Conservation (phyloP, 2,329 filamentous ascomycete species). For the Aspergillus costaricaensis region DNA sequence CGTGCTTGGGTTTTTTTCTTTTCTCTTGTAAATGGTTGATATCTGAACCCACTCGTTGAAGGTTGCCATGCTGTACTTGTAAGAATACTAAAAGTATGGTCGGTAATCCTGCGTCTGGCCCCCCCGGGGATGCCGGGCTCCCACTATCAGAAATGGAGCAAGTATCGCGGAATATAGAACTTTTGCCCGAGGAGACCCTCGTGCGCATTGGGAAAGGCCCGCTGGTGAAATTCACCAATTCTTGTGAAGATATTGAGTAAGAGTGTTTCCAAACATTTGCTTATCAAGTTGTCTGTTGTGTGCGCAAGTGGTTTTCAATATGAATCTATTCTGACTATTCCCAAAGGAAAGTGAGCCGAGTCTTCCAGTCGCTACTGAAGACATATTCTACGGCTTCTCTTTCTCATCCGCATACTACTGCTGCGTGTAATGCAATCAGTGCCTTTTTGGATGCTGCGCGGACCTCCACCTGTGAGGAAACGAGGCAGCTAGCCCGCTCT, state of each 20-base stretch:
- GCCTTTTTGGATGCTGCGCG: conserved; percentile 45
- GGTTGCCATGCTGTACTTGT: conserved; percentile 18
- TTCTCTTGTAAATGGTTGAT: conserved; percentile 3
- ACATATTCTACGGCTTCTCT: conserved; percentile 45
- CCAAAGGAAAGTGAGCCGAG: conserved; percentile 33
- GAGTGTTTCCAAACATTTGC: conserved; percentile 14
- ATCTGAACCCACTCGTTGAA: conserved; percentile 2
- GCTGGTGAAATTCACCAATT: conserved; percentile 35
- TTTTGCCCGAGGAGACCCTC: conserved; percentile 37
- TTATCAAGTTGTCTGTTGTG: not conserved
- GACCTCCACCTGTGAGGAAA: conserved; percentile 32
- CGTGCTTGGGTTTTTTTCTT: conserved; percentile 14
- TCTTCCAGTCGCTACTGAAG: conserved; percentile 45
- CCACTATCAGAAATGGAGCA: conserved; percentile 29
- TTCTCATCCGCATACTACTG: conserved; percentile 42
- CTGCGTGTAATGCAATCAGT: conserved; percentile 48
- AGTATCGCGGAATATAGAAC: conserved; percentile 37
- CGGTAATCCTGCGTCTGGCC: conserved; percentile 18
- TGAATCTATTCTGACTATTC: not conserved
- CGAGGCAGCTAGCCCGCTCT: conserved; percentile 38
- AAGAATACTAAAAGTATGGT: conserved; percentile 24
- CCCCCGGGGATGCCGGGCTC: conserved; percentile 15
- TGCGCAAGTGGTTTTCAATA: not conserved
- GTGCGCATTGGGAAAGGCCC: conserved; percentile 38
- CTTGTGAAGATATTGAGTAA: conserved; percentile 37